Evolutionary conservation across 306 rosid species (phyloP), one percentile per base, ranked within the genome.

Genomic region (Lithocarpus polystachyus): DNA sequence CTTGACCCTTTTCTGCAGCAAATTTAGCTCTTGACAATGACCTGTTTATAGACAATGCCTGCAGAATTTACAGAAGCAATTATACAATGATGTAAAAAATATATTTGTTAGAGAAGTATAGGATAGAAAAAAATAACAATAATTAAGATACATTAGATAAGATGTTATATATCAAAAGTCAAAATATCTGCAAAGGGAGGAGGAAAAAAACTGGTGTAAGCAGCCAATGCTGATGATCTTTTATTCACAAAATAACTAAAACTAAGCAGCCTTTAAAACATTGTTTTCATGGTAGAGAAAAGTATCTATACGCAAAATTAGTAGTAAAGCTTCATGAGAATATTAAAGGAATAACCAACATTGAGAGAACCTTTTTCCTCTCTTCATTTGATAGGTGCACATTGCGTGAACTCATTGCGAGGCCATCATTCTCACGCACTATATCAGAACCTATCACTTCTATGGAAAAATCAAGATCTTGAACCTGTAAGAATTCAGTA

Each of bases 371-470:
- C 97, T 91, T 87, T 76, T 84, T 76, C 87, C 98, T 83, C 79
- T 93, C 92, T 88, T 88, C 88, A 20, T 86, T 88, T 65, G 92
- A 88, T 80, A 95, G 97, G 78, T 57, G 86, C 75, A 95, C 99
- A 72, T 95, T 95, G 74, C 99, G 94, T 1, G 98, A 95, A 82
- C 99, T 90, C 99, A 91, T 80, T 74, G 99, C 99, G 10, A 95
- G 86, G 71, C 99, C 99, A 80, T 95, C 97, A 0, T 22, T 62
- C 6, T 93, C 97, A 5, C 98, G 93, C 20, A 80, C 77, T 68
- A 93, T 57, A 54, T 93, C 96, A 33, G 87, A 90, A 57, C 98
- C 97, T 12, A 95, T 80, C 71, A 95, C 85, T 81, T 89, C 77
- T 51, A 91, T 73, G 40, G 90, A 72, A 84, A 95, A 93, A 79